Evolutionary conservation across 1,284 basidiomycete species (phyloP), one percentile per base, ranked within the genome.

Genomic region (Rhodotorula sp.): DNA sequence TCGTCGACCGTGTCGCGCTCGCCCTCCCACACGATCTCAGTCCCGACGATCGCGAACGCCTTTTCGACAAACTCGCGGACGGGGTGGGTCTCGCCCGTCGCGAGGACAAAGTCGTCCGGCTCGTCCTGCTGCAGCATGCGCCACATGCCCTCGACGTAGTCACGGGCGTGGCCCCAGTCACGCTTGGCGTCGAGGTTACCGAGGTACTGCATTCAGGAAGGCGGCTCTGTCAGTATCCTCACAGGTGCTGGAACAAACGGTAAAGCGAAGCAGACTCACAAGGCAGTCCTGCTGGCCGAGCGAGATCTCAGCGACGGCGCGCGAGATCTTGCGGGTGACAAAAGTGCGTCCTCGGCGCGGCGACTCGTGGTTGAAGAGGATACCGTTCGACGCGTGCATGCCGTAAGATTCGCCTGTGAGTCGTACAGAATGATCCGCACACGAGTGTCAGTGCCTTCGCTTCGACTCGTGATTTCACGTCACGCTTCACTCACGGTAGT

Each of bases 1-100:
- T 94, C 92, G 7, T 89, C 81, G n/a, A 87, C 85, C 31, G 75
- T 72, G 63, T 78, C 77, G 26, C 88, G 90, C 48, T 81, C 79
- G 31, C 89, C 89, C 74, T 87, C 84, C 93, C 93, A 95, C 70
- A 88, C 89, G 62, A 78, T 85, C 60, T 85, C 78, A 56, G 88
- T 87, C 54, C 86, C 88, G 43, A 92, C 85, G 59, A 86, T 82
- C 12, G 77, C 83, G 80, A 95, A 95, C 28, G 93, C 81, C 82
- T 90, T 92, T 80, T 93, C 88, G 72, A 95, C 90, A 78, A 88
- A 95, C 82, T 94, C 91, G 63, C 91, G 88, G 47, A 95, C 93
- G 58, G 87, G 87, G 81, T 95, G 93, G 43, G 92, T 95, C 84
- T 95, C 92, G 48, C 92, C 92, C 1, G 91, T 95, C 0, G 93